These are phyloP conservation scores for Coniophora puteana DNA, from an alignment of 1,284 basidiomycete species.

Conservation along the genomic window DNA sequence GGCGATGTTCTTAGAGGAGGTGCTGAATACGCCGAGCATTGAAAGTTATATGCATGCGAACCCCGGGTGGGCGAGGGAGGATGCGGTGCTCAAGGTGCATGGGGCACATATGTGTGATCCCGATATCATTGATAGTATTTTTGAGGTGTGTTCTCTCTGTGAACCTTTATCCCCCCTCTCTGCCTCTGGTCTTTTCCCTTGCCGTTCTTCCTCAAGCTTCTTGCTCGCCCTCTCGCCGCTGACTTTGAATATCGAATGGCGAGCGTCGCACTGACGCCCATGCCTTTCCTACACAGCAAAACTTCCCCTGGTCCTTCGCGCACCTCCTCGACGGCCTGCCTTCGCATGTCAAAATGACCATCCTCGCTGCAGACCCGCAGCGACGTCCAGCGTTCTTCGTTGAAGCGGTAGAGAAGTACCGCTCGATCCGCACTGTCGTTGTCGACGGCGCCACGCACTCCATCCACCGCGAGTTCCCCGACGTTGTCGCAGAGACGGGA, in stretches of 20 bases:
- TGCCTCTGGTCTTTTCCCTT: background rate
- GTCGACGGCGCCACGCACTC: slow-evolving; percentile 3
- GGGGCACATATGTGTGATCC: slow-evolving; percentile 11
- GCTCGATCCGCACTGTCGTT: background rate
- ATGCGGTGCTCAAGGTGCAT: slow-evolving; percentile 11
- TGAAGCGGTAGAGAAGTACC: background rate
- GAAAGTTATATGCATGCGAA: slow-evolving; percentile 7
- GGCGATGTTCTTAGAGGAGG: background rate
- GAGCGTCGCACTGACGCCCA: too few relatives aligned
- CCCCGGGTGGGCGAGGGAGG: slow-evolving; percentile 16
- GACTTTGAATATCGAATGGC: too few relatives aligned
- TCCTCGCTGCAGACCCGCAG: slow-evolving; percentile 3
- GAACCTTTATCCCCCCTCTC: background rate
- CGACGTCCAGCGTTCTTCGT: background rate
- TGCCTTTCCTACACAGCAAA: slow-evolving; percentile 1
- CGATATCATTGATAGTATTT: slow-evolving; percentile 9
- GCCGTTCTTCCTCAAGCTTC: too few relatives aligned
- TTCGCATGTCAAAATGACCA: background rate
- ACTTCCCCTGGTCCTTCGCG: slow-evolving; percentile 4
- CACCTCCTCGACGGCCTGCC: background rate
- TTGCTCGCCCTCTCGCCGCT: too few relatives aligned
- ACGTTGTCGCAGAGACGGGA: background rate
- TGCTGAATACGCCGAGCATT: slow-evolving; percentile 6
- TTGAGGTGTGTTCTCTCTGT: slow-evolving; percentile 10
- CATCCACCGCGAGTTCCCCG: slow-evolving; percentile 7